Base-by-base conservation (phyloP, 768 basidiomycete genomes). In the Antrodiella citrinella region DNA sequence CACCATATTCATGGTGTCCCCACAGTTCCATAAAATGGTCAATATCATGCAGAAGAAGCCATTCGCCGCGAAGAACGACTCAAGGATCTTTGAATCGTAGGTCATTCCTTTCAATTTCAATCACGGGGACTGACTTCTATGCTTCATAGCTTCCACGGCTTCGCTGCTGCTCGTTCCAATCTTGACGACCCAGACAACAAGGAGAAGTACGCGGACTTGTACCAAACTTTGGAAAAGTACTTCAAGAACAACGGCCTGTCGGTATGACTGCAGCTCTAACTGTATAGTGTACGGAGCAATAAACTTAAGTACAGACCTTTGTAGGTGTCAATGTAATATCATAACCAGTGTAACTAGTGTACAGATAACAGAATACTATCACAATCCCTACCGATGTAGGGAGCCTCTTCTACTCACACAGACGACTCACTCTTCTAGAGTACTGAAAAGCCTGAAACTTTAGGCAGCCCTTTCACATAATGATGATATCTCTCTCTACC, bases 121-220 rank as follows among this genome's bases (percentile, higher is more conserved):
- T 10, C 35, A 10, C 10, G 18, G 10, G 10, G 35, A 38, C 35
- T 10, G 35, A 38, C 35, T 18, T 43, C 7, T 43, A 43, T 18
- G 15, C 21, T n/a, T 5, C n/a, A 19, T 43, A 79, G 77, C 68
- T 74, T 75, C 66, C 82, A 84, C 55, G 81, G 81, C 26, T 85
- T 74, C 69, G 78, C 81, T 3, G 82, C 80, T 18, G 82, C 82
- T 2, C 70, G 81, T 44, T 81, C 72, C 1, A 67, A 84, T 59
- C 67, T 83, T 48, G 68, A 72, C 22, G 68, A 82, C 47, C 61
- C 68, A 19, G 78, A 81, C 51, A 82, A 81, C 62, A 73, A 73
- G 60, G 75, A 75, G 59, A 75, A 77, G 72, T 82, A 65, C 51
- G 73, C 80, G 54, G 77, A 82, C 50, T 69, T 83, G n/a, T 82